Evolutionary conservation across 805 yeast species (phyloP).

Genomic region (Myxozyma kluyveri): DNA sequence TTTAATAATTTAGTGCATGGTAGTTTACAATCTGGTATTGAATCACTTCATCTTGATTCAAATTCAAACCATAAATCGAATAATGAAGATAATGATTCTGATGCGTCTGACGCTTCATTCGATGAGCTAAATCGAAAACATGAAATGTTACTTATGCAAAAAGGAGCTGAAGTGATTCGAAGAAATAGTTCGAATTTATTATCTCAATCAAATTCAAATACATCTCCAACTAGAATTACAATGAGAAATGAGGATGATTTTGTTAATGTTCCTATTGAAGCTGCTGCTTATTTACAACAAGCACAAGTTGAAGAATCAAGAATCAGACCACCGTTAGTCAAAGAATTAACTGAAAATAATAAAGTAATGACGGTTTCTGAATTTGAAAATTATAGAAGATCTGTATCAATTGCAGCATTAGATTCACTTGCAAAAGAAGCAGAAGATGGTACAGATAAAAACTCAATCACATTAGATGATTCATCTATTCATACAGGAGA

Average conservation of each 20-base stretch:
- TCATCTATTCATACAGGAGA: conserved; percentile 17
- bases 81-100: conserved; percentile 3
- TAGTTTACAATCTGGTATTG: not conserved
- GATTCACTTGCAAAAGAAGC: not conserved
- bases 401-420: no score
- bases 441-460: not conserved
- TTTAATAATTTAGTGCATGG: no score
- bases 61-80: no score
- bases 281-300: conserved; percentile 3
- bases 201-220: not conserved
- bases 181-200: not conserved
- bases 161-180: conserved; percentile 11
- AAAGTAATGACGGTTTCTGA: conserved; percentile 35
- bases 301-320: not conserved
- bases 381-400: conserved; percentile 28
- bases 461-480: conserved; percentile 20
- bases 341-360: conserved; percentile 7
- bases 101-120: conserved; percentile 7
- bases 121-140: conserved; percentile 5
- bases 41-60: conserved; percentile 2
- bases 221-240: not conserved
- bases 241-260: not conserved
- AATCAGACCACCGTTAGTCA: conserved; percentile 5
- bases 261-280: conserved; percentile 15
- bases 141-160: conserved; percentile 14